Conservation (phyloP, 345 rosid genomes). For the Hevea brasiliensis region DNA sequence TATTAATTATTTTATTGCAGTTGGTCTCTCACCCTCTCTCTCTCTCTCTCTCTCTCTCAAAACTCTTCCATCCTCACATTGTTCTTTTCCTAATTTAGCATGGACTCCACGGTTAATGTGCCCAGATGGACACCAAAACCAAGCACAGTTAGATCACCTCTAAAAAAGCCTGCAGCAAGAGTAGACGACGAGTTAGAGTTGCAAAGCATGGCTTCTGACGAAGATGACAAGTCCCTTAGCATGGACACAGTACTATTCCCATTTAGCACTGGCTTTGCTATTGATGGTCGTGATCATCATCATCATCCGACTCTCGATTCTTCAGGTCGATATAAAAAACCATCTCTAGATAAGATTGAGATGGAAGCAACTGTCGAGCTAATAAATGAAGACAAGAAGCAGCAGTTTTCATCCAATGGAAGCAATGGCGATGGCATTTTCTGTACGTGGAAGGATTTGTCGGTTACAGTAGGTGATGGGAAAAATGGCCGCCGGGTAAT, state of each 20-base stretch:
- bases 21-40: neutral
- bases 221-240: neutral
- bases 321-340: neutral
- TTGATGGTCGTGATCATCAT: neutral
- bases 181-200: neutral
- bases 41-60: no score
- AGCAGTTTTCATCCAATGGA: neutral
- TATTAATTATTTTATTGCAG: no score
- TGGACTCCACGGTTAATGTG: constrained; percentile 3
- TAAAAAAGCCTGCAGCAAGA: neutral
- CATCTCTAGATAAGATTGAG: neutral
- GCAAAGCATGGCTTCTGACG: constrained; percentile 9
- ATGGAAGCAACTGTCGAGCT: neutral
- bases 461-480: constrained; percentile 33
- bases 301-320: no score
- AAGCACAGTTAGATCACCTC: neutral
- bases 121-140: constrained; percentile 24
- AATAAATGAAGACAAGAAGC: neutral
- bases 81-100: neutral
- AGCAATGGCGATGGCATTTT: constrained; percentile 22
- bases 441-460: constrained; percentile 49
- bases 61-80: no score
- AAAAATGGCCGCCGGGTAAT: constrained; percentile 27
- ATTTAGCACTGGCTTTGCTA: constrained; percentile 7
- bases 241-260: neutral